Evolutionary conservation across 805 yeast genomes (phyloP), one percentile per base, ranked within the genome.

Genomic region (Sungouiozyma intestinalis): DNA sequence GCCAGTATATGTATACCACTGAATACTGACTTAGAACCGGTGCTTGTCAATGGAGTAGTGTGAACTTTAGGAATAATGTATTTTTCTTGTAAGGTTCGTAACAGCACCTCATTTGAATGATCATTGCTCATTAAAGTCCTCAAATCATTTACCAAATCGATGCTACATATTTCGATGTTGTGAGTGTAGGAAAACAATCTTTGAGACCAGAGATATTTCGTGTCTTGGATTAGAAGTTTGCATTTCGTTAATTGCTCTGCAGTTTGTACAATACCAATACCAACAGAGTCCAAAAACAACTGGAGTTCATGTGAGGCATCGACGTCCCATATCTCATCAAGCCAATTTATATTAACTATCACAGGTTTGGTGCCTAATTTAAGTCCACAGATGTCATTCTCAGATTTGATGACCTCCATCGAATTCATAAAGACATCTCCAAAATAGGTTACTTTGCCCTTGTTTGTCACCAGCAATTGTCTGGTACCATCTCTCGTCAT

Each of bases 391-490:
- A 20, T n/a, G n/a, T 20, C 14, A 20, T 15, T 33, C 14, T 32
- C 17, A 3, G 39, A 20, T 16, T 16, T 35, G 14, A 24, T 24
- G 6, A 24, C 11, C 11, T 24, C 29, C 29, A 24, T 24, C 29
- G 29, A 24, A 24, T 48, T 48, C 33, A 57, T 35, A 37, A 46
- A 48, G 31, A 43, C 44, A 2, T 47, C 54, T 31, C 46, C 39
- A 20, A 50, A 38, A n/a, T 43, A 49, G 1, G 64, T 60, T 21
- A 60, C 38, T 42, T 58, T 58, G 3, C 65, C 64, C n/a, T 39
- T 43, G 40, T 57, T 58, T 2, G 39, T 35, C 14, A 53, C 38
- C 29, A 24, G 9, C 11, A 24, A 11, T 24, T 24, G 29, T n/a
- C 13, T 19, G 11, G 41, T 31, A 4, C 18, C n/a, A 3, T 44